Evolutionary conservation across 352 stramenopile species (phyloP).

Genomic region (Globisporangium megalacanthum): DNA sequence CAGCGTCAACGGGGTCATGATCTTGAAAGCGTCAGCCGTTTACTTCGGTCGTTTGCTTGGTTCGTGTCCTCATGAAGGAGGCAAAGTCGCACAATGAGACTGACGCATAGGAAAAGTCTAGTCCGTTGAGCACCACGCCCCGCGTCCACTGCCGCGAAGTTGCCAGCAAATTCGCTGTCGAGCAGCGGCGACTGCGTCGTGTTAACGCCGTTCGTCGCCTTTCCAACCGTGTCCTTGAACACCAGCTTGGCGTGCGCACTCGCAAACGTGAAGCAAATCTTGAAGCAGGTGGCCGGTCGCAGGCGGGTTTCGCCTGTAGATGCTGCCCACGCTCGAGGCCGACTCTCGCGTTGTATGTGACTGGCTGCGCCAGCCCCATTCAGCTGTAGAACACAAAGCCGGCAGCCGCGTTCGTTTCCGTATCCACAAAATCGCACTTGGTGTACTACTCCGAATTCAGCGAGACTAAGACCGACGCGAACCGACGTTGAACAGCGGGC

Average conservation of each 20-base stretch:
- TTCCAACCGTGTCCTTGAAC: constrained; percentile 27
- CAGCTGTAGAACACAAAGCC: constrained; percentile 76
- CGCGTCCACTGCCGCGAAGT: constrained; percentile 43
- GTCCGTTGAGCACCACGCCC: constrained; percentile 62
- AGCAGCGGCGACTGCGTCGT: constrained; percentile 42
- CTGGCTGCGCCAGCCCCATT: constrained; percentile 45
- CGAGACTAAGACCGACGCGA: constrained; percentile 51
- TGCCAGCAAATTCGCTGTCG: constrained; percentile 33
- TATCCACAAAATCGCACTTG: constrained; percentile 52
- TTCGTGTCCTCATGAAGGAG: constrained; percentile 32
- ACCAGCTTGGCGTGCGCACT: constrained; percentile 25
- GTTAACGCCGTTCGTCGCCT: constrained; percentile 44
- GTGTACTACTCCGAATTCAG: constrained; percentile 77
- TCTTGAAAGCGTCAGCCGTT: constrained; percentile 58
- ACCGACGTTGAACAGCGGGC: constrained; percentile 54
- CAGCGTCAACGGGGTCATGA: constrained; percentile 35
- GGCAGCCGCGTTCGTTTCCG: constrained; percentile 27
- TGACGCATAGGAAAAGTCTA: constrained; percentile 53
- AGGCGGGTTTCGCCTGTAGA: constrained; percentile 61
- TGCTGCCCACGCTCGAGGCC: constrained; percentile 38
- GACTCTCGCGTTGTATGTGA: constrained; percentile 49
- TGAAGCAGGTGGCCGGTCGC: constrained; percentile 71
- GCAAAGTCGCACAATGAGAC: constrained; percentile 52
- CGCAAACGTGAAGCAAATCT: constrained; percentile 47
- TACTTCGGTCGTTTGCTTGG: constrained; percentile 45